Percentiles rank a stretch among this genome's conserved stretches.
Conservation (phyloP, 768 basidiomycete species). For the Kwoniella dejecticola region DNA sequence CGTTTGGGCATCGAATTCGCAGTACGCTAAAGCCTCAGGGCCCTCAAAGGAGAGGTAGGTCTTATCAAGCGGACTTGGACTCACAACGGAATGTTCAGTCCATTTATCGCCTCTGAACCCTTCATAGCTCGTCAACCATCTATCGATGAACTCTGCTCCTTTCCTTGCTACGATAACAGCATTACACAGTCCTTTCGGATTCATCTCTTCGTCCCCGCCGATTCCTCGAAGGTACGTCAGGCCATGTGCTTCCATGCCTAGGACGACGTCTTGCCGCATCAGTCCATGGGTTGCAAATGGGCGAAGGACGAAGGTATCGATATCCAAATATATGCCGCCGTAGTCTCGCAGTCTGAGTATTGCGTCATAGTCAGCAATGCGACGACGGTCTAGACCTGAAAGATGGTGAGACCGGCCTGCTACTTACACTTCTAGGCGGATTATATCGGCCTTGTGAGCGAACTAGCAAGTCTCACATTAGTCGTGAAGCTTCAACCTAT, state of each 20-base stretch:
- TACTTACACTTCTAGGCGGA: constrained; percentile 48
- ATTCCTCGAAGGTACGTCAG: constrained; percentile 25
- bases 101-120: constrained; percentile 42
- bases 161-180: constrained; percentile 46
- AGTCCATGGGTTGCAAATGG: constrained; percentile 36
- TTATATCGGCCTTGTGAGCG: constrained; percentile 52
- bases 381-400: neutral
- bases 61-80: too few species aligned
- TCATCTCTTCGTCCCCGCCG: constrained; percentile 41
- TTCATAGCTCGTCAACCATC: constrained; percentile 50
- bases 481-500: neutral
- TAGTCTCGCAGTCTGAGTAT: constrained; percentile 39
- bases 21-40: neutral
- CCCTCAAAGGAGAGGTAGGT: neutral
- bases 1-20: neutral
- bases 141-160: constrained; percentile 33
- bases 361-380: neutral
- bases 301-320: constrained; percentile 48
- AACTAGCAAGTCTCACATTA: constrained; percentile 24
- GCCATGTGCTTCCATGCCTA: constrained; percentile 45
- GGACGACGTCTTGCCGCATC: constrained; percentile 41
- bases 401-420: neutral
- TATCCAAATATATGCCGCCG: constrained; percentile 52
- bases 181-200: constrained; percentile 50
- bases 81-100: constrained; percentile 50